Base-by-base conservation (phyloP, 257 asterid species). In the Gynochthodes officinalis region DNA sequence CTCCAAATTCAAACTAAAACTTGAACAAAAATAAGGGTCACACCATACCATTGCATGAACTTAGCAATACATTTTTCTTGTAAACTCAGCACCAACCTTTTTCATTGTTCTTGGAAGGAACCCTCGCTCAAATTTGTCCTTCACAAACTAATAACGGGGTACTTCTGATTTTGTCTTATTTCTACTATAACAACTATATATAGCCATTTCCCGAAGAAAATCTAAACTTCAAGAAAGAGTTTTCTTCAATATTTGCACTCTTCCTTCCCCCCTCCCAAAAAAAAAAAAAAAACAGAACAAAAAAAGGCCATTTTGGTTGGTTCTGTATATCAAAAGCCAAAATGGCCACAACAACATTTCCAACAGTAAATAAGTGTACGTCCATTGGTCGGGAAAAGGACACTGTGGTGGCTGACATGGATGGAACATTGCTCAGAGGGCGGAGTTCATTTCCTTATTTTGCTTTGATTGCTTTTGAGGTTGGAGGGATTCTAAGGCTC, bases 401-500 rank as follows among this genome's bases (percentile, higher is more conserved):
- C n/a, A 78, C 86, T 0, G 89, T 84, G 32, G 89, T 88, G 6
- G 94, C 94, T 0, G 91, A 84, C 75, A 76, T 88, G 89, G 91
- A 88, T 42, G 94, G 94, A 21, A 88, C 94, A 0, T 53, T 88
- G 67, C 78, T 88, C 3, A 75, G 82, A 30, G 91, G 88, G 0
- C 73, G 89, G 4, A 86, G 88, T 67, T 88, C 94, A 0, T 88
- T 88, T 16, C 88, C 94, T 1, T 86, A 84, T 30, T 88, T 86
- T 2, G 89, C 94, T 13, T 66, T 79, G 33, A 73, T 86, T 2
- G 87, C 94, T 15, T 88, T 84, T 25, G 94, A 88, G 52, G 76
- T 77, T 0, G 88, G 91, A 21, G 91, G 91, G 1, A 19, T 81
- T 71, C 37, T 88, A 4, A 71, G 91, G 35, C 86, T 88, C 21